Evolutionary conservation across 345 rosid genomes (phyloP).

Genomic region (Sapria himalayana): DNA sequence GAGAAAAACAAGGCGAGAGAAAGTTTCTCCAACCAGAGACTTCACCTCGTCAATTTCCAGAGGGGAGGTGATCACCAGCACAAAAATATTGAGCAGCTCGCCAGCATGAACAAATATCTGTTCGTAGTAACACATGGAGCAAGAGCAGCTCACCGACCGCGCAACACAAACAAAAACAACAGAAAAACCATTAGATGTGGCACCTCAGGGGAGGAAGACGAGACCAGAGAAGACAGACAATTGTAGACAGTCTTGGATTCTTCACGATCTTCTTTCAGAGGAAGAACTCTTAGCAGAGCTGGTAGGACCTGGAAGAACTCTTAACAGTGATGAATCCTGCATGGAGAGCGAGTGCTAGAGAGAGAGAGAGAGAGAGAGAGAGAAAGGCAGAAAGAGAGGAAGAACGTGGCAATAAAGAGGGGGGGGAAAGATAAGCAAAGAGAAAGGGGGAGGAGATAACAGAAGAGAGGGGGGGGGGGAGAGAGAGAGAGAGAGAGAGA

Average conservation of each 20-base stretch:
- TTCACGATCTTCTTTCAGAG: constrained; percentile 81
- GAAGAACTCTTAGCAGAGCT: constrained; percentile 70
- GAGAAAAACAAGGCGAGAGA: constrained; percentile 55
- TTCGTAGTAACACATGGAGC: constrained; percentile 1
- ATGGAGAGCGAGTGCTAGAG: too few species aligned
- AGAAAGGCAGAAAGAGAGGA: too few species aligned
- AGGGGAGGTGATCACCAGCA: constrained; percentile 67
- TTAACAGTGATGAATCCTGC: too few species aligned
- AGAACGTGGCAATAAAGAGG: too few species aligned
- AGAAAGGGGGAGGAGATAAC: too few species aligned
- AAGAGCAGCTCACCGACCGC: background rate
- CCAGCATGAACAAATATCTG: constrained; percentile 73
- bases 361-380: too few species aligned
- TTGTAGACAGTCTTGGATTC: constrained; percentile 79
- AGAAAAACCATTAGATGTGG: too few species aligned
- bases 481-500: too few species aligned
- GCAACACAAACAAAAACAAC: background rate
- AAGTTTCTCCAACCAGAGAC: constrained; percentile 63
- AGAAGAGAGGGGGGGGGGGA: too few species aligned
- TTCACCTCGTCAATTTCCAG: constrained; percentile 72
- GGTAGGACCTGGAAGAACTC: constrained; percentile 72
- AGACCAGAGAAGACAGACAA: constrained; percentile 61
- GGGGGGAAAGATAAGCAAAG: too few species aligned
- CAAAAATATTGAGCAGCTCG: constrained; percentile 71
- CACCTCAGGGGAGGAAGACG: constrained; percentile 78